Conservation (phyloP, 208 protist genomes). For the Blastocrithidia nonstop region DNA sequence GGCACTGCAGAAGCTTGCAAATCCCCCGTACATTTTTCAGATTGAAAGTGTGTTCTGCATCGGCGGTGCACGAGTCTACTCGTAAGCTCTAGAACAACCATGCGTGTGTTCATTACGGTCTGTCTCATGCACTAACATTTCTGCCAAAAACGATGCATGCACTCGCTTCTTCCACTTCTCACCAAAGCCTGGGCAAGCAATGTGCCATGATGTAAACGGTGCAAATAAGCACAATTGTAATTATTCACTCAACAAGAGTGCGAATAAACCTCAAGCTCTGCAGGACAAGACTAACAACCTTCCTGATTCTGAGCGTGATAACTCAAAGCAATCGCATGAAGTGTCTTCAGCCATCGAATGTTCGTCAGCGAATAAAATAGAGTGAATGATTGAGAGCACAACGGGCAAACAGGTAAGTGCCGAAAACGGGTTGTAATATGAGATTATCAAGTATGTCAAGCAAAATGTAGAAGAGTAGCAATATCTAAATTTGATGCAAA, state of each 20-base stretch:
- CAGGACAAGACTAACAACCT: no score
- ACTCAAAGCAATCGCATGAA: no score
- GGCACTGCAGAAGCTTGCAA: constrained; percentile 36
- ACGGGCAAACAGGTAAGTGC: no score
- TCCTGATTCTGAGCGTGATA: no score
- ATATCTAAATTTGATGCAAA: constrained; percentile 83
- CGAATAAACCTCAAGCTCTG: no score
- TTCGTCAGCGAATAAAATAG: no score
- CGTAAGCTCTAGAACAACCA: constrained; percentile 37
- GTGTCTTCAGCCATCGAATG: no score
- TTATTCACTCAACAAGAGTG: no score
- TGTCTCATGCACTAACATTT: constrained; percentile 59
- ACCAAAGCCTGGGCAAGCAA: no score
- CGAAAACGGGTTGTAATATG: constrained; percentile 15
- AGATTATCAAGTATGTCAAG: constrained; percentile 60
- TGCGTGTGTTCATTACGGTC: constrained; percentile 41
- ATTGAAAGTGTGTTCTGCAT: constrained; percentile 89
- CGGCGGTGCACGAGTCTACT: constrained; percentile 83
- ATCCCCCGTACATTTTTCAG: constrained; percentile 23
- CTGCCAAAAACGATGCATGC: constrained; percentile 16
- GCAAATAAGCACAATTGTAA: no score
- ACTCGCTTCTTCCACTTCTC: constrained; percentile 49
- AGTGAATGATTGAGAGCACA: no score
- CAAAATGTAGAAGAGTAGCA: constrained; percentile 84
- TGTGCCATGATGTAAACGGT: no score